Base-by-base conservation (phyloP, 2,329 filamentous ascomycete genomes). In the Trichoderma oligosporum region DNA sequence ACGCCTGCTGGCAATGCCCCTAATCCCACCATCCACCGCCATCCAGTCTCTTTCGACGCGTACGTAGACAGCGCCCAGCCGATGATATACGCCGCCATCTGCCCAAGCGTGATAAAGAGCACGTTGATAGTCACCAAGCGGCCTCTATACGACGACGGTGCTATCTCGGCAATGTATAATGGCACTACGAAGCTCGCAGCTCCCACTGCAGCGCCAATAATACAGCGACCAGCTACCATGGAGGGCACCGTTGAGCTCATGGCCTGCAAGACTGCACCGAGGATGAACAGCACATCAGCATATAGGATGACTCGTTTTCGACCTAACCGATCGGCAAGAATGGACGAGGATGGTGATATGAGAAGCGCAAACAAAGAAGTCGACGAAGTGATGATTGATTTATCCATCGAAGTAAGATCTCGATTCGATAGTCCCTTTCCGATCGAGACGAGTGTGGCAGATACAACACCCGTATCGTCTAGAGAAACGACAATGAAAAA, bases 21-120 rank as follows among this genome's bases (percentile, higher is more conserved):
- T 0, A 97, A 72, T 0, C 92, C 92, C 0, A 97, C 91, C 82
- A 96, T 92, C 86, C 89, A 95, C 48, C 91, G 79, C 92, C 93
- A 97, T 1, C 88, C 90, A 11, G 79, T 81, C 33, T 66, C 68
- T 20, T 69, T 64, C 57, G 74, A 70, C 0, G 76, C 81, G 58
- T 77, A 76, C 56, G 81, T 78, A 5, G 84, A 80, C 45, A 96
- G 86, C 0, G 79, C 71, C 87, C 89, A 96, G 1, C 93, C 93
- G 6, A 91, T 74, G 1, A 95, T 69, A 71, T 97, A 97, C 2
- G 93, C 92, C 18, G 95, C 82, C 2, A 96, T 89, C 73, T 97
- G 92, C 0, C 93, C 93, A 9, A 89, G 77, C 0, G 92, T 96
- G 57, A 97, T 87, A 64, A 95, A 91, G 20, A 97, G 75, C 24